These are phyloP conservation scores for Monosporascus sp. DNA, from an alignment of 2,329 filamentous ascomycete species.

Conservation along the genomic window DNA sequence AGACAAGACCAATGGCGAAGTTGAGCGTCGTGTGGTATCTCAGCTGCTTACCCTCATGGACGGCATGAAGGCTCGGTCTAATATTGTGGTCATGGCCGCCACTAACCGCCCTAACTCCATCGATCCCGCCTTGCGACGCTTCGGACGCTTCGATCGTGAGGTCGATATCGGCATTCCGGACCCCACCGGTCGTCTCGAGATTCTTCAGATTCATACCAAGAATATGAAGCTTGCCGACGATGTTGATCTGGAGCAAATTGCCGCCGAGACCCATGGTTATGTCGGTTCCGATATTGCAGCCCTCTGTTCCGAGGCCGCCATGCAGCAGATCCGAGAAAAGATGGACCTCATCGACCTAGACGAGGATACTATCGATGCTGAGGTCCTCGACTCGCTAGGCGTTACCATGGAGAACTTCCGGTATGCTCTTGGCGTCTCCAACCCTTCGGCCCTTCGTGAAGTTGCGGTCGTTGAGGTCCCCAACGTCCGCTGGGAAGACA, in stretches of 20 bases:
- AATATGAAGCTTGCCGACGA: conserved; percentile 99
- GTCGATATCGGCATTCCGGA: conserved; percentile 98
- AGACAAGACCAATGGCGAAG: conserved; percentile 99
- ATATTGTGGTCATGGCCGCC: conserved; percentile 98
- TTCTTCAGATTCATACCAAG: conserved; percentile 99
- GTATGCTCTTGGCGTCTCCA: conserved; percentile 94
- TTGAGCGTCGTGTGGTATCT: conserved; percentile 96
- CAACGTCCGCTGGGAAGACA: conserved; percentile 99
- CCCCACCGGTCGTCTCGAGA: conserved; percentile 96
- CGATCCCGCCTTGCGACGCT: conserved; percentile 93
- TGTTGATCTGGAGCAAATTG: conserved; percentile 94
- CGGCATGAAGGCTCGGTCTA: conserved; percentile 98
- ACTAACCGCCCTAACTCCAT: conserved; percentile 99
- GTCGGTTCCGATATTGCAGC: conserved; percentile 98
- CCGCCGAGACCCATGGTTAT: conserved; percentile 96
- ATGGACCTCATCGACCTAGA: conserved; percentile 99
- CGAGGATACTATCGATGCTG: conserved; percentile 97
- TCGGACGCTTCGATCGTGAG: conserved; percentile 97
- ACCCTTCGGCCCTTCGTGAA: conserved; percentile 96
- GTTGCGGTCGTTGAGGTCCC: conserved; percentile 98
- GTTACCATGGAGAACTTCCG: conserved; percentile 99
- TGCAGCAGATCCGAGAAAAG: conserved; percentile 99
- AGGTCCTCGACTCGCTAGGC: conserved; percentile 95
- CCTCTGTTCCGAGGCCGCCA: conserved; percentile 96
- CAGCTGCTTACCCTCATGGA: conserved; percentile 97